phyloP scores from a whole-genome alignment of 1,139 yeast genomes.

The Suhomyces ambrosiae region DNA sequence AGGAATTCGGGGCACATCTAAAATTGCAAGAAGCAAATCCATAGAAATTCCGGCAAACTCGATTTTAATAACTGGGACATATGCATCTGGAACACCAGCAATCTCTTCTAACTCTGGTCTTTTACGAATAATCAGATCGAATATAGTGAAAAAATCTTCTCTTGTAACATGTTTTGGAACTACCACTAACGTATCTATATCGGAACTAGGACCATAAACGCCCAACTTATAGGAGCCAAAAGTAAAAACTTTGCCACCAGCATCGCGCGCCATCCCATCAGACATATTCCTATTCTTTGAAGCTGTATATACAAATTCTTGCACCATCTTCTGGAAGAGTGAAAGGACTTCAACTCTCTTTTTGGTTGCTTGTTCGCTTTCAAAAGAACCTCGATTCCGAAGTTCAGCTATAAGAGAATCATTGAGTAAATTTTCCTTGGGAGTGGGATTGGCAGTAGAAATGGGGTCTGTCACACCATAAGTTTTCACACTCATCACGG shows the following conservation, averaged over 20 bases:
- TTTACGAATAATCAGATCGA: slow-evolving; percentile 63
- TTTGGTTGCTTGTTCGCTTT: slow-evolving; percentile 76
- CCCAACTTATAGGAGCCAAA: slow-evolving; percentile 94
- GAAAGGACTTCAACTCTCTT: slow-evolving; percentile 76
- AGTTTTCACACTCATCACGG: slow-evolving; percentile 26
- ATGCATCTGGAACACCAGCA: slow-evolving; percentile 93
- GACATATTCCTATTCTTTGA: slow-evolving; percentile 85
- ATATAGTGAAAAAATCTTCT: slow-evolving; percentile 83
- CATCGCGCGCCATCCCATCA: slow-evolving; percentile 95
- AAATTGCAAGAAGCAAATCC: slow-evolving; percentile 81
- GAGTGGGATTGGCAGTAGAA: slow-evolving; percentile 79
- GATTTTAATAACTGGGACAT: slow-evolving; percentile 89
- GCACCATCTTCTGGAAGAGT: slow-evolving; percentile 67
- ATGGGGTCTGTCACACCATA: slow-evolving; percentile 93
- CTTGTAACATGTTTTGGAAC: slow-evolving; percentile 95
- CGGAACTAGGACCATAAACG: slow-evolving; percentile 97
- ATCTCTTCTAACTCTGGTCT: slow-evolving; percentile 87
- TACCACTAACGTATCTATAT: slow-evolving; percentile 92
- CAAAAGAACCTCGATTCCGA: slow-evolving; percentile 86
- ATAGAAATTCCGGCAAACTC: slow-evolving; percentile 87
- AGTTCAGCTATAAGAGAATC: slow-evolving; percentile 77
- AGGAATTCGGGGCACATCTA: slow-evolving; percentile 84
- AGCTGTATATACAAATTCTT: slow-evolving; percentile 81
- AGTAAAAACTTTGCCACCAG: slow-evolving; percentile 95
- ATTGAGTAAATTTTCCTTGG: slow-evolving; percentile 73